phyloP scores from a whole-genome alignment of 495 filamentous ascomycete species.

The Neurospora hispaniola region DNA sequence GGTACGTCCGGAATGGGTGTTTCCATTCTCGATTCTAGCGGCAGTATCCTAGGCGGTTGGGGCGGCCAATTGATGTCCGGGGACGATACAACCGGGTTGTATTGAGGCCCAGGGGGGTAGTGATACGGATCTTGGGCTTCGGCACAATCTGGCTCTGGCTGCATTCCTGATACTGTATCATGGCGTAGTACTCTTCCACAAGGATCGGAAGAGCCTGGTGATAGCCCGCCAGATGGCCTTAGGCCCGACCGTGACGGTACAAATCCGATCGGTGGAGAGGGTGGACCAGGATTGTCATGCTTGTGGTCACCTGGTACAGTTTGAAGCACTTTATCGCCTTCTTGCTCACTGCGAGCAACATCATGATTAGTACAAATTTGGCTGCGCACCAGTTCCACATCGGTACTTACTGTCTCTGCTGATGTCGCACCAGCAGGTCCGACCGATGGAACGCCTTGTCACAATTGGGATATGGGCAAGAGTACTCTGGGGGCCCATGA shows the following conservation, averaged over 20 bases:
- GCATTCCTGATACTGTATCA: not conserved
- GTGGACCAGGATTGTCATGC: not conserved
- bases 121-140: constrained; percentile 1
- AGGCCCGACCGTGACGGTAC: not conserved
- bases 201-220: constrained; percentile 13
- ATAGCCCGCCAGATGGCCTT: constrained; percentile 11
- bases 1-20: not conserved
- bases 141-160: not conserved
- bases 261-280: not conserved
- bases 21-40: not conserved
- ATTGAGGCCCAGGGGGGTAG: not conserved
- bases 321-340: constrained; percentile 20
- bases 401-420: constrained; percentile 65
- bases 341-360: constrained; percentile 23
- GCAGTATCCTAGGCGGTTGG: not conserved
- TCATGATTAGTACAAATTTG: constrained; percentile 1
- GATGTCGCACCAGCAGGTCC: constrained; percentile 69
- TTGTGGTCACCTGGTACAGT: not conserved
- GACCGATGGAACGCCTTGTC: constrained; percentile 54
- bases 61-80: not conserved
- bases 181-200: not conserved
- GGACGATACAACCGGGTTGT: not conserved
- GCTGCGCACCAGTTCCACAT: no score
- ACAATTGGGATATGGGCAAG: constrained; percentile 56
- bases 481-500: constrained; percentile 61